Evolutionary conservation across 2,329 filamentous ascomycete genomes (phyloP).

Genomic region (Cladobotryum protrusum): DNA sequence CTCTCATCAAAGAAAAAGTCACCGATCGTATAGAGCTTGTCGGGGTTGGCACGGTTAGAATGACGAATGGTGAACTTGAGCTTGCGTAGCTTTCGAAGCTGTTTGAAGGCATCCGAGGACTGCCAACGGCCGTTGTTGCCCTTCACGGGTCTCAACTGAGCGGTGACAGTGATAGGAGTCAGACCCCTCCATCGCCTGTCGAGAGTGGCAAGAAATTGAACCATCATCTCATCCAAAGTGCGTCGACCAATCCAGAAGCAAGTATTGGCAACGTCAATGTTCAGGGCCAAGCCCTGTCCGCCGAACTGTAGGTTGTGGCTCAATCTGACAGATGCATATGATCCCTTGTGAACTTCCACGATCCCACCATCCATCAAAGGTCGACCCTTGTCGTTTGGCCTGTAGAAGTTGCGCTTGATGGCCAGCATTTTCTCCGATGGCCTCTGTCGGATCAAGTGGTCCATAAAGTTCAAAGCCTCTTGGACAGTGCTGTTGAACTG

Average conservation of each 20-base stretch:
- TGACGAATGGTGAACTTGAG: conserved; percentile 53
- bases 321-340: conserved; percentile 78
- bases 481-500: conserved; percentile 62
- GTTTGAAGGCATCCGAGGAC: conserved; percentile 47
- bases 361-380: conserved; percentile 51
- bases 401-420: conserved; percentile 82
- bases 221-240: conserved; percentile 31
- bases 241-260: conserved; percentile 65
- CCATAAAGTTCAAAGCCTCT: conserved; percentile 82
- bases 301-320: conserved; percentile 47
- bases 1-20: conserved; percentile 42
- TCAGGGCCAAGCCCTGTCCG: conserved; percentile 65
- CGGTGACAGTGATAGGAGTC: conserved; percentile 20
- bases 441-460: conserved; percentile 79
- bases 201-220: conserved; percentile 27
- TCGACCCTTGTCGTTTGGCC: conserved; percentile 39
- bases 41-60: conserved; percentile 32
- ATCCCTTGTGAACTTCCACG: conserved; percentile 78
- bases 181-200: conserved; percentile 24
- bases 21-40: conserved; percentile 48
- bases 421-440: conserved; percentile 61
- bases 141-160: conserved; percentile 31
- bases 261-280: conserved; percentile 86
- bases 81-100: conserved; percentile 47
- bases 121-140: conserved; percentile 19